Evolutionary conservation across 441 rosid genomes (phyloP).

Genomic region (Melastoma candidum): DNA sequence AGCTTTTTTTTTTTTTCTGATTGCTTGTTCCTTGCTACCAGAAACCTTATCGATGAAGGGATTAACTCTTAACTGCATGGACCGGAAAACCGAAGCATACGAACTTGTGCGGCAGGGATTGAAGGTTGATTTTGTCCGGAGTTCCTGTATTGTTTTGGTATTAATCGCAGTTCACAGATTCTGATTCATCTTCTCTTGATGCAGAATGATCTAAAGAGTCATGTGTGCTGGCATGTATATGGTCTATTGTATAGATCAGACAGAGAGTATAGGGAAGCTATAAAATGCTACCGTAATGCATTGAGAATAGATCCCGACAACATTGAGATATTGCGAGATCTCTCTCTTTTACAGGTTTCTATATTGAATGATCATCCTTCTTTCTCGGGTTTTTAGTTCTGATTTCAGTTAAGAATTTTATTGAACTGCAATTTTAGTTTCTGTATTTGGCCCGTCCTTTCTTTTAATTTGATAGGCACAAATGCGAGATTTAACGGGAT

Average conservation of each 20-base stretch:
- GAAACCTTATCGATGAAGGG: conserved; percentile 99
- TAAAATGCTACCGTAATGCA: conserved; percentile 96
- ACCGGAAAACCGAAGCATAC: conserved; percentile 96
- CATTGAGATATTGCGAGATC: conserved; percentile 92
- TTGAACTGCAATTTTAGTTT: no score
- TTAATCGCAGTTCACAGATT: background rate
- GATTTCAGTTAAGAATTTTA: no score
- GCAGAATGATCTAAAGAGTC: conserved; percentile 99
- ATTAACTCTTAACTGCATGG: conserved; percentile 96
- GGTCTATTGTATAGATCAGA: conserved; percentile 99
- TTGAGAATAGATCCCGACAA: conserved; percentile 95
- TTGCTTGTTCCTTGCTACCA: conserved; percentile 22
- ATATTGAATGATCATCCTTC: background rate
- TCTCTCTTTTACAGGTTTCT: conserved; percentile 89
- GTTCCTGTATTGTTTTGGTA: conserved; percentile 3
- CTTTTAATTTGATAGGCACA: conserved; percentile 66
- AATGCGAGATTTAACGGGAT: conserved; percentile 96
- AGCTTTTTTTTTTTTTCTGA: conserved; percentile 5
- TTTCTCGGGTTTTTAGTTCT: no score
- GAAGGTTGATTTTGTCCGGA: conserved; percentile 45
- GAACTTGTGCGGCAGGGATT: conserved; percentile 93
- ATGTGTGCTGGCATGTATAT: conserved; percentile 99
- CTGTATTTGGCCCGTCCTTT: no score
- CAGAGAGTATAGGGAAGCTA: conserved; percentile 99
- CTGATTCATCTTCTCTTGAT: conserved; percentile 17